These are phyloP conservation scores for Neoboletus magnificus DNA, from an alignment of 768 basidiomycete genomes.

Conservation along the genomic window DNA sequence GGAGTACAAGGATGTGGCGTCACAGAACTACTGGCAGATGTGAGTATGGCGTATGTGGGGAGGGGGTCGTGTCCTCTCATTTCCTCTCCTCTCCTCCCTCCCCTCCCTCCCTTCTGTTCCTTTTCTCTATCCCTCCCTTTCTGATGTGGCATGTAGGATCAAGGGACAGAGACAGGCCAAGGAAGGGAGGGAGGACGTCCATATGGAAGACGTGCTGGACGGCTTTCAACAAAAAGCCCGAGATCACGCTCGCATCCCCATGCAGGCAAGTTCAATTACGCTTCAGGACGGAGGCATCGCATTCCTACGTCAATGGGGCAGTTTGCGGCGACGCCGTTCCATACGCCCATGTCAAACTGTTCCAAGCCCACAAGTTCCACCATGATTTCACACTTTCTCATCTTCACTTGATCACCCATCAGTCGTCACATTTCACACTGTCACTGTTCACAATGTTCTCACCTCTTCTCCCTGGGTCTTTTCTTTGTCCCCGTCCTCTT, in stretches of 20 bases:
- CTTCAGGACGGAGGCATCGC: neutral
- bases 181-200: conserved; percentile 39
- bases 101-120: neutral
- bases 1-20: conserved; percentile 69
- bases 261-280: conserved; percentile 48
- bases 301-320: neutral
- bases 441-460: neutral
- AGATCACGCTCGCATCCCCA: conserved; percentile 67
- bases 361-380: neutral
- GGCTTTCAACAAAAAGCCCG: conserved; percentile 59
- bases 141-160: conserved; percentile 29
- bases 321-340: neutral
- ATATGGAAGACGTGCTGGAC: conserved; percentile 61
- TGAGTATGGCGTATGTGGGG: conserved; percentile 27
- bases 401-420: too few relatives aligned
- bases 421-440: neutral
- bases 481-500: neutral
- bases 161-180: conserved; percentile 35
- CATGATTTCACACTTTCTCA: neutral
- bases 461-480: neutral
- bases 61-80: neutral
- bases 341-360: neutral
- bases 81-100: too few relatives aligned
- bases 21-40: conserved; percentile 57
- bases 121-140: too few relatives aligned